Conservation (phyloP, 1,139 yeast genomes). For the Pneumocystis murina region DNA sequence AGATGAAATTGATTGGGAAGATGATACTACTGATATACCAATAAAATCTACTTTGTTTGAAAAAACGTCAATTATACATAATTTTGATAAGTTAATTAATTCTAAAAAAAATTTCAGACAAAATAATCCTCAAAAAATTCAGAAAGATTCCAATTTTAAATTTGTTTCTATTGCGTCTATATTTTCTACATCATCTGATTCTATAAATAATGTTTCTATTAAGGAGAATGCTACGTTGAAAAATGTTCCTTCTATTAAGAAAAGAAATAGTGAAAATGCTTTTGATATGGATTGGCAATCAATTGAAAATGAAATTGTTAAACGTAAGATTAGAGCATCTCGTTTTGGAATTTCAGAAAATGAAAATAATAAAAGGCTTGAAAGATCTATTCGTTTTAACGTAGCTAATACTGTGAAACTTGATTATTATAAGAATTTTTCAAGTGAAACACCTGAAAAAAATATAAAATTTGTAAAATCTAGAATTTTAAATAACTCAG, state of each 20-base stretch:
- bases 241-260: not conserved
- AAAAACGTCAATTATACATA: not conserved
- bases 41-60: constrained; percentile 1
- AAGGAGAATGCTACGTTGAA: not conserved
- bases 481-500: constrained; percentile 9
- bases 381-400: not conserved
- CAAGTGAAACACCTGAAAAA: not conserved
- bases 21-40: constrained; percentile 1
- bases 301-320: not conserved
- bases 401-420: not conserved
- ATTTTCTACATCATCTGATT: not conserved
- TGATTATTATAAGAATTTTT: not conserved
- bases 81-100: not conserved
- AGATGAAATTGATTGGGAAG: constrained; percentile 9
- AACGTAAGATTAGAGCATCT: not conserved
- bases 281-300: not conserved
- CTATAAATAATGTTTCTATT: not conserved
- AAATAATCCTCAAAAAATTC: not conserved
- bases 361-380: not conserved
- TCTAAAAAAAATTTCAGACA: not conserved
- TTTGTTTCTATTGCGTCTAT: not conserved
- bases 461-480: constrained; percentile 5
- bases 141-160: not conserved
- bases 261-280: not conserved
- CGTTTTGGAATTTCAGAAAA: not conserved